Conservation (phyloP, 345 rosid genomes). For the Orychophragmus violaceus region DNA sequence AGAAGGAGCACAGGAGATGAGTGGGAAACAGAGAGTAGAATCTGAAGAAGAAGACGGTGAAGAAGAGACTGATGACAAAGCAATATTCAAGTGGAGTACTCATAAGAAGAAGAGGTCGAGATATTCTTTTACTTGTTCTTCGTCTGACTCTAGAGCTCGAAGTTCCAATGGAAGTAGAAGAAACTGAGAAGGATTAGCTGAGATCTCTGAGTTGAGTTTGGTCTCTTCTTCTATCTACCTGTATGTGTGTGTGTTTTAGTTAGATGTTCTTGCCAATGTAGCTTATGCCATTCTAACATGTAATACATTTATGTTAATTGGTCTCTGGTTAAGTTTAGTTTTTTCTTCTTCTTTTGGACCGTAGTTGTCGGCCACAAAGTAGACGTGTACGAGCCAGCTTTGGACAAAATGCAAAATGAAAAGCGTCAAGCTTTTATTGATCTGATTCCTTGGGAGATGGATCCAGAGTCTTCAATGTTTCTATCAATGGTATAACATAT, state of each 20-base stretch:
- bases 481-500: constrained; percentile 53
- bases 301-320: constrained; percentile 7
- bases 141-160: constrained; percentile 71
- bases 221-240: constrained; percentile 7
- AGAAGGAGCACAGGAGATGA: constrained; percentile 27
- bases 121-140: constrained; percentile 49
- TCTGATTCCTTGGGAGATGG: constrained; percentile 26
- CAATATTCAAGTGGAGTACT: constrained; percentile 63
- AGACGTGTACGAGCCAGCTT: constrained; percentile 17
- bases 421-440: not conserved
- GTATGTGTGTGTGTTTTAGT: constrained; percentile 5
- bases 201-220: constrained; percentile 4
- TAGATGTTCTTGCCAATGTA: constrained; percentile 16
- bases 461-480: constrained; percentile 48
- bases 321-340: not conserved
- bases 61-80: constrained; percentile 35
- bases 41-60: constrained; percentile 31
- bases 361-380: constrained; percentile 30
- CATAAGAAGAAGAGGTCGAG: constrained; percentile 85
- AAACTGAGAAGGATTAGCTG: constrained; percentile 14
- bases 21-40: constrained; percentile 34
- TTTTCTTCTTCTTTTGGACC: not conserved
- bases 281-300: constrained; percentile 8
- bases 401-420: not conserved
- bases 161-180: constrained; percentile 51